Conservation (phyloP, 106 monocot species). For the Cymbidium sinense region DNA sequence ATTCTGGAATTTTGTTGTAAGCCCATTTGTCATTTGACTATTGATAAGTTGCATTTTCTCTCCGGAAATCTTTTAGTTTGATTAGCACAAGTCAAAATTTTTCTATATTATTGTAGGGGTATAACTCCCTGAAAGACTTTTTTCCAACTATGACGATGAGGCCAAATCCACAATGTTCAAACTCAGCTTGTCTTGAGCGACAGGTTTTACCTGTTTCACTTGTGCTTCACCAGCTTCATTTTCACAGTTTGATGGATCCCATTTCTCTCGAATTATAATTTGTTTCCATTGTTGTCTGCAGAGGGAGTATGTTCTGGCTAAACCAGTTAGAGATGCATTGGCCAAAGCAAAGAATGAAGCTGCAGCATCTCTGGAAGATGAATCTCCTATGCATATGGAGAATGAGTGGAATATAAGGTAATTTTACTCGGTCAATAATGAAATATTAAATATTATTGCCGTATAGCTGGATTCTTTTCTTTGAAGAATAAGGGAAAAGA, state of each 20-base stretch:
- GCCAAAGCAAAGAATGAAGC: constrained; percentile 75
- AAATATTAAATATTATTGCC: not conserved
- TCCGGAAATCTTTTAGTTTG: not conserved
- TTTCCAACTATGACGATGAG: constrained; percentile 96
- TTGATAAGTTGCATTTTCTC: not conserved
- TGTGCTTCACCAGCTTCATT: not conserved
- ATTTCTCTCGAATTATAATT: constrained; percentile 1
- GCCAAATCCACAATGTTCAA: constrained; percentile 92
- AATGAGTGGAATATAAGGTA: constrained; percentile 99
- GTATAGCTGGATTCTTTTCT: not conserved
- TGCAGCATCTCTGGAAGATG: constrained; percentile 33
- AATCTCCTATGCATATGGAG: constrained; percentile 66
- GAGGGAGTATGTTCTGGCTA: constrained; percentile 67
- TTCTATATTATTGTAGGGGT: constrained; percentile 53
- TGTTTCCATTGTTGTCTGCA: constrained; percentile 19
- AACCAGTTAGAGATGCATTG: constrained; percentile 89
- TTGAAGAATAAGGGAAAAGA: not conserved
- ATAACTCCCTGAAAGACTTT: constrained; percentile 93
- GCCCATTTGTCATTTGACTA: not conserved
- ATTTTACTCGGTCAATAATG: not conserved
- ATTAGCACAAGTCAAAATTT: not conserved
- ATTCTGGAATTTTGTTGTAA: not conserved
- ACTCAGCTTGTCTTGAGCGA: constrained; percentile 74
- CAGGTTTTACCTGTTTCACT: constrained; percentile 40
- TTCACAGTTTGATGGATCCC: not conserved